Evolutionary conservation across 495 filamentous ascomycete species (phyloP).

Genomic region (Staphylotrichum tortipilum): DNA sequence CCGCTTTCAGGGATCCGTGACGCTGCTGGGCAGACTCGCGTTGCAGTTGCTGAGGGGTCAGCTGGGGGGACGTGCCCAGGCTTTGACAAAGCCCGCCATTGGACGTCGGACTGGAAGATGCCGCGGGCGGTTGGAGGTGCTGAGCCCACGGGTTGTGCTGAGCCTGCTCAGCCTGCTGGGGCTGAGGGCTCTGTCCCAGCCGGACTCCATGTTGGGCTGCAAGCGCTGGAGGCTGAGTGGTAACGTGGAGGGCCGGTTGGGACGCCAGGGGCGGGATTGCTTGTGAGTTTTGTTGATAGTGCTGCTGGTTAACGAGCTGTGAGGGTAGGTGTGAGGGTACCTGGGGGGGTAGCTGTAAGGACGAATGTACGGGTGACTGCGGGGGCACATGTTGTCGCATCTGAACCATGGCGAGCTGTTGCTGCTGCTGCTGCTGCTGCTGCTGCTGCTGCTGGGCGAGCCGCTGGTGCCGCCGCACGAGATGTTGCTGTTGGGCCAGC

Average conservation of each 20-base stretch:
- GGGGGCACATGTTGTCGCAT: background rate
- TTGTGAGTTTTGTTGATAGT: background rate
- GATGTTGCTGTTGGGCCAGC: conserved; percentile 3
- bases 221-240: background rate
- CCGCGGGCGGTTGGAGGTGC: background rate
- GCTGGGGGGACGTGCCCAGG: too few relatives aligned
- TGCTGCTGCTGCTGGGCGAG: conserved; percentile 8
- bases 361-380: too few relatives aligned
- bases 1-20: background rate
- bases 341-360: too few relatives aligned
- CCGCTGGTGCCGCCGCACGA: background rate
- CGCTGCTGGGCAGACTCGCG: conserved; percentile 12
- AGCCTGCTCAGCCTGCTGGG: background rate
- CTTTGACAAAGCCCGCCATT: too few relatives aligned
- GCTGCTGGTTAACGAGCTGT: conserved; percentile 7
- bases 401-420: background rate
- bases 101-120: background rate
- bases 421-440: conserved; percentile 4
- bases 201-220: background rate
- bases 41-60: background rate
- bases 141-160: background rate
- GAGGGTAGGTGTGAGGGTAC: too few relatives aligned
- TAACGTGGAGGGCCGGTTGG: background rate
- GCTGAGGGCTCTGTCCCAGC: background rate
- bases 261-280: too few relatives aligned